Evolutionary conservation across 768 basidiomycete genomes (phyloP).

Genomic region (Leccinum aurantiacum): DNA sequence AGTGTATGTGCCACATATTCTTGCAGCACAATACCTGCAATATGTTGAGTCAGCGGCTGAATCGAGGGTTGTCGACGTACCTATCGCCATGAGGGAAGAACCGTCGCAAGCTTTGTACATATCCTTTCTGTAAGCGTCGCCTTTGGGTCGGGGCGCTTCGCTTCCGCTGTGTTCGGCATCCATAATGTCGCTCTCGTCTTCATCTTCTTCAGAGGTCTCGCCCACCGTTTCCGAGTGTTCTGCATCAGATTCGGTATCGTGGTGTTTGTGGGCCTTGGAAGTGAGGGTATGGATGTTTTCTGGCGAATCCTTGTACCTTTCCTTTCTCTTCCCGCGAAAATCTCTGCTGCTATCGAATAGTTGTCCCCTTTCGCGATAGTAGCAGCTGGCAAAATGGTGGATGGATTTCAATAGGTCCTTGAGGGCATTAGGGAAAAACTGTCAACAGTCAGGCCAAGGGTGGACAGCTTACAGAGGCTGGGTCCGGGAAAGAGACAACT

Average conservation of each 20-base stretch:
- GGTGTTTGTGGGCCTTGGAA: constrained; percentile 4
- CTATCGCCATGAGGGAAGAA: constrained; percentile 69
- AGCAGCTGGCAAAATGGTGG: constrained; percentile 50
- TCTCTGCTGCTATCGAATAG: constrained; percentile 50
- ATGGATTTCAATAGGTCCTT: constrained; percentile 54
- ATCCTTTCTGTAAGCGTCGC: constrained; percentile 36
- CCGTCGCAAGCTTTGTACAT: constrained; percentile 81
- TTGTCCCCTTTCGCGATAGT: constrained; percentile 64
- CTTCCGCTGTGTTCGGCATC: constrained; percentile 9
- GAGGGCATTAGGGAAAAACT: constrained; percentile 17
- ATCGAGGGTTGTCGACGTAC: constrained; percentile 36
- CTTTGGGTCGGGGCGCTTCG: constrained; percentile 6
- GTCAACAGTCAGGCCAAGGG: background rate
- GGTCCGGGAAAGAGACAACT: constrained; percentile 32
- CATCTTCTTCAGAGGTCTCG: constrained; percentile 16
- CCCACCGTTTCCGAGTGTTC: constrained; percentile 18
- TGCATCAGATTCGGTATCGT: constrained; percentile 5
- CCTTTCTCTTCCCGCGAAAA: constrained; percentile 45
- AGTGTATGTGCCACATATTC: constrained; percentile 51
- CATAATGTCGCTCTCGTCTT: constrained; percentile 11
- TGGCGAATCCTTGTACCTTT: constrained; percentile 17
- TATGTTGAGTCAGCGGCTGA: background rate
- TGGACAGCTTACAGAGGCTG: constrained; percentile 49
- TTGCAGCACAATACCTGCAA: constrained; percentile 64
- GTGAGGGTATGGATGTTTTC: constrained; percentile 26